Conservation (phyloP, 164 flowering plant genomes). For the Akebia trifoliata region DNA sequence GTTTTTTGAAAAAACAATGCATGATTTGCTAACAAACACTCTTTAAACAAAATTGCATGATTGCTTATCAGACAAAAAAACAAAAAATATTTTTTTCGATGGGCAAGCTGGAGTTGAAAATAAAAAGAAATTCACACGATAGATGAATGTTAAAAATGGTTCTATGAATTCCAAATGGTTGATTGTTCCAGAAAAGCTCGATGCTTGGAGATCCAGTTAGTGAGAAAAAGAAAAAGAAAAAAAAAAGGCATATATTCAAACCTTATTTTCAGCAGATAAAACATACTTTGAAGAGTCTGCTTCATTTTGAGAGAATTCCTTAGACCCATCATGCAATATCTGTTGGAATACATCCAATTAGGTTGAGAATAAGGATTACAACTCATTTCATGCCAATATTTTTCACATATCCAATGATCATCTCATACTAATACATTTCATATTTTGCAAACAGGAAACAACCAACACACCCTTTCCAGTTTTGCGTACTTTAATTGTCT, state of each 20-base stretch:
- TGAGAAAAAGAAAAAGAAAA: too few relatives aligned
- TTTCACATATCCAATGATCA: too few relatives aligned
- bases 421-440: conserved; percentile 16
- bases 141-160: too few relatives aligned
- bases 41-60: too few relatives aligned
- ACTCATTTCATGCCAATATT: background rate
- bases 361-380: background rate
- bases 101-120: too few relatives aligned
- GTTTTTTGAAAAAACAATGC: background rate
- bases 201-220: background rate
- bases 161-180: too few relatives aligned
- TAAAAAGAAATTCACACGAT: too few relatives aligned
- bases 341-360: conserved; percentile 25
- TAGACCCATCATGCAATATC: conserved; percentile 84
- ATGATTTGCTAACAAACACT: too few relatives aligned
- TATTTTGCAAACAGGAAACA: conserved; percentile 48
- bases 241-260: conserved; percentile 29
- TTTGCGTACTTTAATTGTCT: conserved; percentile 99
- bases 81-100: too few relatives aligned
- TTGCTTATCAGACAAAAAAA: too few relatives aligned
- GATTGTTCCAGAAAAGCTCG: background rate
- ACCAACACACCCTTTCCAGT: conserved; percentile 88
- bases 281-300: conserved; percentile 57
- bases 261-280: conserved; percentile 77
- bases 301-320: conserved; percentile 80